Conservation (phyloP, 2,329 filamentous ascomycete genomes). For the Bretziella fagacearum region DNA sequence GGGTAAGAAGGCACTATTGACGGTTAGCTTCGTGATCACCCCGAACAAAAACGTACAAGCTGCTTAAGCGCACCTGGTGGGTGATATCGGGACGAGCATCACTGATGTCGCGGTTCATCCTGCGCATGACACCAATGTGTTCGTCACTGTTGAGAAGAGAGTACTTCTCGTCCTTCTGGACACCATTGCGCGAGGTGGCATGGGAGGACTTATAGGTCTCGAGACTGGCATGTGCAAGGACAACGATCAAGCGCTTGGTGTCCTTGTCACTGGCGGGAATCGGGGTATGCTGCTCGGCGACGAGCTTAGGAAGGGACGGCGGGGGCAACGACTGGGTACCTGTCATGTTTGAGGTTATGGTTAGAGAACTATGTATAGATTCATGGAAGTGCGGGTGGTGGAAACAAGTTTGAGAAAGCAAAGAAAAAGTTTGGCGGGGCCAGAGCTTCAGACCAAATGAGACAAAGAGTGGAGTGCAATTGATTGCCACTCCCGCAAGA, state of each 20-base stretch:
- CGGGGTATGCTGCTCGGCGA: conserved; percentile 78
- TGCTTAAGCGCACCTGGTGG: conserved; percentile 74
- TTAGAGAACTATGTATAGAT: no score
- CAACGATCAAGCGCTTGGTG: conserved; percentile 79
- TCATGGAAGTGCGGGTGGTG: neutral
- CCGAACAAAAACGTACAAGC: no score
- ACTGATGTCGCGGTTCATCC: conserved; percentile 98
- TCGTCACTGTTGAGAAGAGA: conserved; percentile 96
- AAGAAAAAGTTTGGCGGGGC: neutral
- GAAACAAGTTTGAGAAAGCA: neutral
- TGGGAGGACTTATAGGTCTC: conserved; percentile 92
- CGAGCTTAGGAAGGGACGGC: conserved; percentile 74
- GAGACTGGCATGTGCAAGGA: conserved; percentile 89
- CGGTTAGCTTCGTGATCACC: no score
- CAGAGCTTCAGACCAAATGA: no score
- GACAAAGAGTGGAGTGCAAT: no score
- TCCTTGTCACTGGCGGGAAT: conserved; percentile 80
- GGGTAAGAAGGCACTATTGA: conserved; percentile 75
- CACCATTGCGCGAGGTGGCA: conserved; percentile 45
- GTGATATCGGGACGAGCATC: conserved; percentile 96
- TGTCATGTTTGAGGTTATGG: no score
- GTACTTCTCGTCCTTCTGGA: conserved; percentile 79
- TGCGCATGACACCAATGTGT: conserved; percentile 97
- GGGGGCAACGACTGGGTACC: conserved; percentile 92
- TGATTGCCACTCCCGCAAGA: no score